Base-by-base conservation (phyloP, 441 rosid genomes). In the Corymbia citriodora region DNA sequence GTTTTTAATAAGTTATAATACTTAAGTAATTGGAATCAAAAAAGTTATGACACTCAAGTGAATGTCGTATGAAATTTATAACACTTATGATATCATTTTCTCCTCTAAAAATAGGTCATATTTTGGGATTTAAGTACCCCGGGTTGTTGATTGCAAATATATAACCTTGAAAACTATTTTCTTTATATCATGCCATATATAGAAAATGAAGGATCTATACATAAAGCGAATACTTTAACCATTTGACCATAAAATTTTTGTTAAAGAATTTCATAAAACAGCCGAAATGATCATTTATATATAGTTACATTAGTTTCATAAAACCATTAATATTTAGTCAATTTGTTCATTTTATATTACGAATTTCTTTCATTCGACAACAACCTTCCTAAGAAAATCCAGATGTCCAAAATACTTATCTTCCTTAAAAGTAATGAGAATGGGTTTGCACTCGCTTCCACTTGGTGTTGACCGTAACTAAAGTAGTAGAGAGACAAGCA, bases 51-150 rank as follows among this genome's bases (percentile, higher is more conserved):
- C 25, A 25, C 11, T 59, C n/a, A 4, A 59, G n/a, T 59, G 11
- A 59, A 2, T 3, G 0, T 4, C 14, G 10, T 59, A 59, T 14
- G 0, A 10, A 59, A 59, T 6, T 2, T 59, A 4, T 59, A 2
- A 0, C 1, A 59, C 14, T 25, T 25, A 3, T 2, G 25, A 1
- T 10, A 59, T 59, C 1, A 59, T 25, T 59, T 59, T 25, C 14
- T 59, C 18, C 7, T 70, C 17, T 33, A 9, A 17, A 70, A 33
- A 45, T 70, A 31, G 12, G 79, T 17, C 23, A 17, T 68, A 19
- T 68, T 23, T 68, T 16, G 12, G 7, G 7, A 70, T 31, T 70
- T 9, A 4, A 17, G 23, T 70, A 70, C 79, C 33, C 9, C 7
- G 23, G 9, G 13, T 2, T 1, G 13, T 16, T 17, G 23, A 17